These are phyloP conservation scores for Lodderomyces beijingensis DNA, from an alignment of 1,139 yeast species.

Conservation along the genomic window DNA sequence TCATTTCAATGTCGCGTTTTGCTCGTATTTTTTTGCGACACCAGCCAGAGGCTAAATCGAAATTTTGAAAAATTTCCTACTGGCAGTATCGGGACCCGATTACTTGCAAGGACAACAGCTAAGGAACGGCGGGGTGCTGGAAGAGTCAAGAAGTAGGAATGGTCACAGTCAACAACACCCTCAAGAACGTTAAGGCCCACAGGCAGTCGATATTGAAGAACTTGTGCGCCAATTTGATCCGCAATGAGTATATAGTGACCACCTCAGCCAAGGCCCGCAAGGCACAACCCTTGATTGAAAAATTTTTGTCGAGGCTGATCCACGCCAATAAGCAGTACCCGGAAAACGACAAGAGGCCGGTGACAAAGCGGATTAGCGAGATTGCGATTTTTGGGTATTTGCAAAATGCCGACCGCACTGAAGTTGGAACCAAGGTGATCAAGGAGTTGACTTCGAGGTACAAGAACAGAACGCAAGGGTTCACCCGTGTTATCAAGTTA, in stretches of 20 bases:
- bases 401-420: conserved; percentile 37
- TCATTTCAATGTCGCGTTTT: too few relatives aligned
- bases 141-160: too few relatives aligned
- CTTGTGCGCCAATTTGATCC: conserved; percentile 42
- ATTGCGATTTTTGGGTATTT: conserved; percentile 28
- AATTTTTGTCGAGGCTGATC: conserved; percentile 27
- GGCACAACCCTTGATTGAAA: conserved; percentile 43
- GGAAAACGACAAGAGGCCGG: background rate
- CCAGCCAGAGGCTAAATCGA: too few relatives aligned
- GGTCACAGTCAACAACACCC: conserved; percentile 17
- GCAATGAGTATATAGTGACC: conserved; percentile 44
- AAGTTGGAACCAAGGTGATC: conserved; percentile 54
- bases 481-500: conserved; percentile 76
- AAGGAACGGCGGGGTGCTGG: too few relatives aligned
- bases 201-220: conserved; percentile 45
- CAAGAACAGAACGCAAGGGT: conserved; percentile 66
- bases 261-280: conserved; percentile 45
- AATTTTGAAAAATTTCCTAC: too few relatives aligned
- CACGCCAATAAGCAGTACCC: conserved; percentile 3
- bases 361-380: conserved; percentile 18
- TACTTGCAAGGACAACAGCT: too few relatives aligned
- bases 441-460: conserved; percentile 64
- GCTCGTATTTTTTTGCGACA: too few relatives aligned
- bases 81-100: too few relatives aligned
- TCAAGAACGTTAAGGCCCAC: conserved; percentile 43